Conservation (phyloP, 352 stramenopile genomes). For the Elongisporangium anandrum region DNA sequence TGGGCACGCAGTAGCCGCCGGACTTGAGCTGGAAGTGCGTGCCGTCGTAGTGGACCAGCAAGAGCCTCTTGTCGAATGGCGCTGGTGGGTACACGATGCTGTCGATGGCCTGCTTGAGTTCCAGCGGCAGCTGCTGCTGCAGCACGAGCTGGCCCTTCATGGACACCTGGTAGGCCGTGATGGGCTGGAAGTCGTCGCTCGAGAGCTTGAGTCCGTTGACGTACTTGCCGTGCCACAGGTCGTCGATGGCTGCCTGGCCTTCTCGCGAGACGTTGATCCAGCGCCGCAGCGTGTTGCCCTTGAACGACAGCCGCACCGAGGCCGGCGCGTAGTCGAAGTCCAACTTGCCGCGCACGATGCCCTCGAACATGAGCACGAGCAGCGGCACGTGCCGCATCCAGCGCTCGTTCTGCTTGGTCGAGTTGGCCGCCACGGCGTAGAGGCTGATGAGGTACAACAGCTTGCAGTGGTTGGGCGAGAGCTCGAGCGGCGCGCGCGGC, state of each 20-base stretch:
- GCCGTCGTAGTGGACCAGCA: constrained; percentile 57
- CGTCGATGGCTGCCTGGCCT: constrained; percentile 93
- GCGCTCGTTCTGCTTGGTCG: constrained; percentile 89
- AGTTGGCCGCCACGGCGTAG: constrained; percentile 90
- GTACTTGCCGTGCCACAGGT: constrained; percentile 90
- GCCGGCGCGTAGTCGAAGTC: constrained; percentile 97
- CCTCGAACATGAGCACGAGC: constrained; percentile 96
- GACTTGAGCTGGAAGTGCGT: constrained; percentile 73
- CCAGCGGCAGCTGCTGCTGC: constrained; percentile 64
- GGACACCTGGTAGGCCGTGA: constrained; percentile 95
- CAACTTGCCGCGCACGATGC: constrained; percentile 91
- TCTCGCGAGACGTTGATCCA: constrained; percentile 96
- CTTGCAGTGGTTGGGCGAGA: constrained; percentile 96
- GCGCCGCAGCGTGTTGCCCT: constrained; percentile 68
- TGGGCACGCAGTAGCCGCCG: constrained; percentile 86
- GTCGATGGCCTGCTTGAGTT: constrained; percentile 69
- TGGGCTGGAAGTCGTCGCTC: constrained; percentile 92
- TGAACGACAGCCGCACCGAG: constrained; percentile 91
- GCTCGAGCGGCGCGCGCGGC: constrained; percentile 19
- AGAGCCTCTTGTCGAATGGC: constrained; percentile 34
- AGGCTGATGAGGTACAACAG: constrained; percentile 95
- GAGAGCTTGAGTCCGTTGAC: constrained; percentile 94
- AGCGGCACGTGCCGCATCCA: constrained; percentile 96
- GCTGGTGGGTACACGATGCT: constrained; percentile 52
- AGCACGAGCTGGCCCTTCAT: constrained; percentile 84